phyloP scores from a whole-genome alignment of 768 basidiomycete species.

The Melanogaster broomeanus region DNA sequence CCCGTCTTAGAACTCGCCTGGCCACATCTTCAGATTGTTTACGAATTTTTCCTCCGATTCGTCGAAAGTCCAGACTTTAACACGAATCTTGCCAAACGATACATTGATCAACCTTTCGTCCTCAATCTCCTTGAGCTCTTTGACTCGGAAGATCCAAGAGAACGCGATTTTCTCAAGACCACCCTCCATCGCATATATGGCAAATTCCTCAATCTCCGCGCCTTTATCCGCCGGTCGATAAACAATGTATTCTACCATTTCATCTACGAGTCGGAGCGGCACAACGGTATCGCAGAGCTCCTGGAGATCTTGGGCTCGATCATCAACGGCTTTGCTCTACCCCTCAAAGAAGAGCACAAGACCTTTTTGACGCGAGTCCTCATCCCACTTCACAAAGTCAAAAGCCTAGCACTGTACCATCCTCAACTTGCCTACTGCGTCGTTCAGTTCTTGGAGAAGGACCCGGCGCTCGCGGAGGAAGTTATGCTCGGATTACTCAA shows the following conservation, averaged over 20 bases:
- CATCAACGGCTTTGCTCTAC: conserved; percentile 98
- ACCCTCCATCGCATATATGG: conserved; percentile 99
- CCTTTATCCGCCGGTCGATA: conserved; percentile 98
- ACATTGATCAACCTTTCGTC: conserved; percentile 95
- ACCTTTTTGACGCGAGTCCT: conserved; percentile 93
- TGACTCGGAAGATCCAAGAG: conserved; percentile 97
- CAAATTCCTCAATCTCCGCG: conserved; percentile 97
- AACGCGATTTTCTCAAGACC: conserved; percentile 99
- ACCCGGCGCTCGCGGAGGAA: conserved; percentile 87
- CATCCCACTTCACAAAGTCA: conserved; percentile 96
- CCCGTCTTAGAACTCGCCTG: conserved; percentile 98
- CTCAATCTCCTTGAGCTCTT: conserved; percentile 96
- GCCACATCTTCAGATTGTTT: conserved; percentile 99
- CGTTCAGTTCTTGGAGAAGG: conserved; percentile 98
- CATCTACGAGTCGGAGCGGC: conserved; percentile 97
- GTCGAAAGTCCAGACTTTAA: conserved; percentile 98
- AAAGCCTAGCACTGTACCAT: conserved; percentile 96
- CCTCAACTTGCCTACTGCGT: conserved; percentile 99
- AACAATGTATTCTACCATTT: conserved; percentile 99
- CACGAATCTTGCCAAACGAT: conserved; percentile 95
- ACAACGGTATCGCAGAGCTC: conserved; percentile 98
- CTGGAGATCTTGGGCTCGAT: conserved; percentile 98
- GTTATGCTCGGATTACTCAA: conserved; percentile 95
- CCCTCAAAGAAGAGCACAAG: conserved; percentile 99
- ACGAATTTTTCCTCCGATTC: conserved; percentile 99